phyloP scores from a whole-genome alignment of 2,329 filamentous ascomycete species.

The Verticillium klebahnii region DNA sequence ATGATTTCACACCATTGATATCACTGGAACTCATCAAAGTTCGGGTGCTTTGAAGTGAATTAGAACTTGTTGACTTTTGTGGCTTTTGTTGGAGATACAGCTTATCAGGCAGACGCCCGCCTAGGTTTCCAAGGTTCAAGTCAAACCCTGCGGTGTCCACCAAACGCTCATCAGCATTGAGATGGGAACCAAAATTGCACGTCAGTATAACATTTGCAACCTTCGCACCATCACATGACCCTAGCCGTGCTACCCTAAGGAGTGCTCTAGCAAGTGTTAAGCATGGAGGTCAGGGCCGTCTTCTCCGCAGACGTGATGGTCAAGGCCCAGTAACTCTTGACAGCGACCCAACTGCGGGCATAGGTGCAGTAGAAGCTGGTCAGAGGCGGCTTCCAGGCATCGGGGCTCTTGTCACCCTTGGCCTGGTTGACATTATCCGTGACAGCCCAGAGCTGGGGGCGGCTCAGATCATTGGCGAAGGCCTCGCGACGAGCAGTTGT shows the following conservation, averaged over 20 bases:
- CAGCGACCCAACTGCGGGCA: constrained; percentile 62
- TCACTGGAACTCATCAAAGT: no score
- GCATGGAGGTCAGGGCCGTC: constrained; percentile 54
- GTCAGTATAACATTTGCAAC: background rate
- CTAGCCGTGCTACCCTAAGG: no score
- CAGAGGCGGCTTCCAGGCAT: constrained; percentile 63
- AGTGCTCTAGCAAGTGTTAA: constrained; percentile 23
- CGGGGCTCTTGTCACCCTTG: constrained; percentile 62
- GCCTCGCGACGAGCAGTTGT: constrained; percentile 54
- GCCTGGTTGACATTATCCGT: constrained; percentile 64
- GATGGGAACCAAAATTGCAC: no score
- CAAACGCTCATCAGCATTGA: no score
- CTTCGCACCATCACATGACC: background rate
- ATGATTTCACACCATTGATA: no score
- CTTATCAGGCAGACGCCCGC: no score
- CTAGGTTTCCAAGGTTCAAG: no score
- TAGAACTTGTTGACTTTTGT: no score
- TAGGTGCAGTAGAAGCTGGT: constrained; percentile 64
- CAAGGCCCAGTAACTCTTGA: constrained; percentile 61
- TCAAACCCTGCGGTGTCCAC: no score
- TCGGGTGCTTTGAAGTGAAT: no score
- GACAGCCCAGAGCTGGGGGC: constrained; percentile 66
- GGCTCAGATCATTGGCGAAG: constrained; percentile 65
- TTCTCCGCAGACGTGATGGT: constrained; percentile 64
- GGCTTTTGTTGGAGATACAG: no score